Base-by-base conservation (phyloP, 2,329 filamentous ascomycete species). In the Exophiala phaeomuriformis region DNA sequence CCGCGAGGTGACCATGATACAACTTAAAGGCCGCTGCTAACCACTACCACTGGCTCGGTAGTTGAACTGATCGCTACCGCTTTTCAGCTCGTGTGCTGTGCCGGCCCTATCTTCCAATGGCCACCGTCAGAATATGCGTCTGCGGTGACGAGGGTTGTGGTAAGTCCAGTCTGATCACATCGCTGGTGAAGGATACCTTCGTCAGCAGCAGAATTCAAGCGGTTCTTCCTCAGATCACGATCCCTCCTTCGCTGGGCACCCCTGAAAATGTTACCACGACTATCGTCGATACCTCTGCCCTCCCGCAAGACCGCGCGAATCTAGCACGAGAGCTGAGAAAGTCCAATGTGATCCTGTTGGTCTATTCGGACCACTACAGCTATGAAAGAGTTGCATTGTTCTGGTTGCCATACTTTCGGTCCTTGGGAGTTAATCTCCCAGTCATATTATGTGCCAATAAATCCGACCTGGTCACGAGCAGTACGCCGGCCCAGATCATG, bases 291-390 rank as follows among this genome's bases (percentile, higher is more conserved):
- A 98, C 93, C 32, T 97, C 91, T 33, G 90, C 93, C 36, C 81
- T 95, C 6, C 93, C 93, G 0, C 90, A 96, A 70, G 91, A 98
- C 68, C 85, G 93, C 62, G 88, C 86, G 55, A 90, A 85, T 12
- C 77, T 98, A 55, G 86, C 90, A 57, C 93, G 93, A 68, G 93
- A 97, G 73, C 90, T 98, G 58, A 84, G 93, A 60, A 96, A 96
- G 70, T 93, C 86, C 66, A 98, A 96, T 68, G 91, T 96, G 62
- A 97, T 98, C 60, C 78, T 97, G 12, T 82, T 98, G 41, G 90
- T 98, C 51, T 98, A 98, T 71, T 90, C 90, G 61, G 93, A 98
- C 69, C 91, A 97, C 72, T 98, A 98, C 75, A 97, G 90, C 77
- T 98, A 97, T 74, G 93, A 98, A 69, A 80, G 93, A 36, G 90